Base-by-base conservation (phyloP, 2,329 filamentous ascomycete species). In the Zasmidium cellare region DNA sequence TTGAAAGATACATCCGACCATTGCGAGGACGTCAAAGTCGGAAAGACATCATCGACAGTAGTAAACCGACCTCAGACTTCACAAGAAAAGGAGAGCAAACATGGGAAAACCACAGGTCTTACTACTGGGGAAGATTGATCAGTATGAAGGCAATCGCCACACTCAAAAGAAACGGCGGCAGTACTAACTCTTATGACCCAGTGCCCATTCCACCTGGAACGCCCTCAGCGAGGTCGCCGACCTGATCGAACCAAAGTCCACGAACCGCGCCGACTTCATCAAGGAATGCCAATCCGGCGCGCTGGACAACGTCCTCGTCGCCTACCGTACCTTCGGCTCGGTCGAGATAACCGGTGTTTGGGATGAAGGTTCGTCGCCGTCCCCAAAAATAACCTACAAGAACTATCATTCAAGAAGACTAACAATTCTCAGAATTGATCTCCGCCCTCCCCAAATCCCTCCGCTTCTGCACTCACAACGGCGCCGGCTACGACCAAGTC, bases 401-500 rank as follows among this genome's bases (percentile, higher is more conserved):
- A 5, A 28, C 25, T 5, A 28, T 28, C 6, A 28, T 28, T 5
- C 5, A 28, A 28, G 6, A 28, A 6, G 25, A 28, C 25, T 28
- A 11, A 28, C 25, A 28, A n/a, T 11, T 28, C 25, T 28, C 25
- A 28, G 88, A 91, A 72, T 74, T 94, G n/a, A 74, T 92, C 35
- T 73, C 79, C 46, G 80, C 74, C 2, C 62, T 78, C 9, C 76
- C 76, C 19, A 62, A 69, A 48, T 72, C 59, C 53, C 63, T 78
- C 53, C 70, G 68, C 51, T 79, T 76, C 58, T 66, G 78, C 46
- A 71, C 71, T 45, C 75, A 79, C 62, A 77, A 77, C 63, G 77
- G 90, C 60, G 90, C 91, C 56, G 92, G 92, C 38, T 96, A 96
- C 75, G 91, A 96, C 73, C 88, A 92, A 72, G 80, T 96, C 62